Base-by-base conservation (phyloP, 805 yeast genomes). In the Metschnikowia shivogae region DNA sequence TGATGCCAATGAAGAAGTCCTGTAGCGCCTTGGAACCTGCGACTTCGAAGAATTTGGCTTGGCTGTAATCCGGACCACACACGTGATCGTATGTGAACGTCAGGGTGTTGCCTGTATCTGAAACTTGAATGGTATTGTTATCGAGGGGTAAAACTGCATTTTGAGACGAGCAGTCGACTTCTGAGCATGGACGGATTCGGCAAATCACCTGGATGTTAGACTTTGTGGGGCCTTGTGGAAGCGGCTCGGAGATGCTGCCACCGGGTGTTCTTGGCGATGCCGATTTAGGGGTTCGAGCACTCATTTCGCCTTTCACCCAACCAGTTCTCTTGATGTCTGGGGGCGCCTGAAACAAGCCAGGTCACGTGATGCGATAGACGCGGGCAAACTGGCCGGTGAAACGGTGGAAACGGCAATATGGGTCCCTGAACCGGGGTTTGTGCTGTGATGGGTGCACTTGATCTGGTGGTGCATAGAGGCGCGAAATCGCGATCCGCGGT, bases 1-100 rank as follows among this genome's bases (percentile, higher is more conserved):
- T 86, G 57, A 81, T 83, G 0, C 97, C 97, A 28, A 73, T 70
- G 46, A 84, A 73, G 27, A 87, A 70, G 49, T 85, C 92, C 34
- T 79, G 81, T 4, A 88, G 83, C 0, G 87, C 81, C 34, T 79
- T 79, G 33, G 67, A 58, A 5, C 85, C 75, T 0, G 86, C 75
- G 55, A 73, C 77, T 10, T 78, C 71, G 56, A 82, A 85, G 5
- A 86, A 68, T 4, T 79, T 80, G 3, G 57, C 56, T 58, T 88
- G 96, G 1, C 75, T 50, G 2, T 82, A 49, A 1, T 58, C 56
- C 1, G 73, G 68, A 6, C 64, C 72, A 55, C 87, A 87, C 0
- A 85, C 82, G 26, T 77, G 64, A 59, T 88, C 95, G 61, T 77
- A 87, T 0, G 82, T 74, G 54, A 81, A 87, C 6, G 52, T 45